A percentile compares a stretch with the other conserved stretches of the same genome.
phyloP scores from a whole-genome alignment of 2,329 filamentous ascomycete genomes.

The Aspergillus sp. region DNA sequence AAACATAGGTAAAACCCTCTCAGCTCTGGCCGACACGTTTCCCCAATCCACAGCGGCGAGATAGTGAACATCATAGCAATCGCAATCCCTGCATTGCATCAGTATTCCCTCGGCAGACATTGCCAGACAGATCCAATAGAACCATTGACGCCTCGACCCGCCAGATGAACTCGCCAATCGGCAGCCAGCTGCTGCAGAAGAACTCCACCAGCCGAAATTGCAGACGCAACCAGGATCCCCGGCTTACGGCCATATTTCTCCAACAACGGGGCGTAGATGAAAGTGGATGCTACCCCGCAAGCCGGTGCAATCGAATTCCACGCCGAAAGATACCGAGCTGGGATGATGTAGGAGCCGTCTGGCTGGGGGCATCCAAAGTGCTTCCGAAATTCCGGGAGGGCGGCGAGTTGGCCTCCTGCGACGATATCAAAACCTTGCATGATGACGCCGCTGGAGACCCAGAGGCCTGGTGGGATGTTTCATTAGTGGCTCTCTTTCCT shows the following conservation, averaged over 20 bases:
- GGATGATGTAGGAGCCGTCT: conserved; percentile 29
- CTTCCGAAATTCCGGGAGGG: conserved; percentile 27
- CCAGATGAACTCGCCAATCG: conserved; percentile 29
- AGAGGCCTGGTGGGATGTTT: conserved; percentile 11
- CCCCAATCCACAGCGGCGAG: conserved; percentile 41
- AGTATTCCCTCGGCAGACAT: background rate
- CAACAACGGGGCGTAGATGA: conserved; percentile 29
- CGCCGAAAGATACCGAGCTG: conserved; percentile 29
- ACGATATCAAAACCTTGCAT: conserved; percentile 35
- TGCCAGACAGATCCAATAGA: too few species aligned
- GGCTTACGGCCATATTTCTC: conserved; percentile 35
- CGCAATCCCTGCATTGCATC: conserved; percentile 22
- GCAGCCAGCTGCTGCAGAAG: conserved; percentile 29
- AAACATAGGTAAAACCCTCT: conserved; percentile 42
- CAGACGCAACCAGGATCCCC: conserved; percentile 25
- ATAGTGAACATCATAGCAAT: conserved; percentile 40
- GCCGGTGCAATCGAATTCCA: conserved; percentile 31
- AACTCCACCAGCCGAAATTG: conserved; percentile 29
- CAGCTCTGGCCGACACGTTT: conserved; percentile 37
- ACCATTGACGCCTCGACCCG: conserved; percentile 21
- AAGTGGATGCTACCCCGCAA: conserved; percentile 4
- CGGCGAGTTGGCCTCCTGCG: conserved; percentile 31
- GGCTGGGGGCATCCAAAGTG: conserved; percentile 26
- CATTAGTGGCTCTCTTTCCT: too few species aligned
- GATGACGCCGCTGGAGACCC: conserved; percentile 29